Evolutionary conservation across 176 grass and related monocot genomes (phyloP), one percentile per base, ranked within the genome.

Genomic region (Saccharum officinarum): DNA sequence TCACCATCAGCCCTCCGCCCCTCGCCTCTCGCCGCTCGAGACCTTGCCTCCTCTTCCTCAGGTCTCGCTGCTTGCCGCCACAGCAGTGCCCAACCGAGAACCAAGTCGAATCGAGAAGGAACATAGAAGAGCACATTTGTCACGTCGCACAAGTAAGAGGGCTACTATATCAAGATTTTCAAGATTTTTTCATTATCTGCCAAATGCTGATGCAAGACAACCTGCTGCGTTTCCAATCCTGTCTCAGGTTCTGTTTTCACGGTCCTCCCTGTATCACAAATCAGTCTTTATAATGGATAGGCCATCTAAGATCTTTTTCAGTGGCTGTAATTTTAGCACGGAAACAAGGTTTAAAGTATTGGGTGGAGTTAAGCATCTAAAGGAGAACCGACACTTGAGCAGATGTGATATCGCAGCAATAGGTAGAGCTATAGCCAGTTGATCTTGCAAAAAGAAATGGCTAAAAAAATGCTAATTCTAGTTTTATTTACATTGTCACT

Each of bases 331-430:
- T 85, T 97, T 90, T 49, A 89, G 83, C 34, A 73, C 77, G 39
- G 88, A 97, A 92, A 84, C 87, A 88, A 89, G 94, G 73, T 90
- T 82, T 75, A 94, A 82, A 88, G 90, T 92, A 39, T 63, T 97
- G 84, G 94, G 92, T 87, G 94, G 92, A 73, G 80, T 97, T 67
- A 87, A 94, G 76, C 80, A 97, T 39, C 87, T 94, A 50, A 97
- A 85, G 88, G 94, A 94, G 52, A 94, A 88, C 37, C 73, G 65
- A 36, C 94, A 97, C 34, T 79, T 69, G 1, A 87, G 85, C 18
- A 20, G 17, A 54, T 54, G 50, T 54, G 50, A 54, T 20, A 20
- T 54, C 17, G 1, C 5, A 54, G 16, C 50, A 55, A 55, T 22
- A 55, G 52, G 52, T 22, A 55, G 52, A 55, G 18, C 33, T 70